Percentiles rank a stretch among this genome's conserved stretches.
Evolutionary conservation across 345 rosid species (phyloP).

Genomic region (Zanthoxylum bungeanum): DNA sequence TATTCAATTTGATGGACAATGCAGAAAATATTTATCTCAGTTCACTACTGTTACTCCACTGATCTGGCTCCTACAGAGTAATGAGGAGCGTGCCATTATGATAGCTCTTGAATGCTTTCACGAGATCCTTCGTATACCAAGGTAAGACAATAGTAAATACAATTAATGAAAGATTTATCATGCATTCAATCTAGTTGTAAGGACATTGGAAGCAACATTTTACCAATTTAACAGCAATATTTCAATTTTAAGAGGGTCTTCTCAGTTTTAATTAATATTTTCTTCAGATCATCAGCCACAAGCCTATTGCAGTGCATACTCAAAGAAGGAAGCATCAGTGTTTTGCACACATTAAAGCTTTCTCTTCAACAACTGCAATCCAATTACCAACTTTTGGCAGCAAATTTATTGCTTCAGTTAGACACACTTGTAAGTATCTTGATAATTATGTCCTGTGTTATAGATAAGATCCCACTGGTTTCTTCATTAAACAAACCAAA

Average conservation of each 20-base stretch:
- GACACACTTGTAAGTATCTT: conserved; percentile 48
- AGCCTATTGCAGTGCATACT: conserved; percentile 55
- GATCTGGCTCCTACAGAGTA: conserved; percentile 49
- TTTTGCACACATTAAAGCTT: conserved; percentile 40
- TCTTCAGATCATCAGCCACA: conserved; percentile 64
- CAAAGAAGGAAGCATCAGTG: conserved; percentile 50
- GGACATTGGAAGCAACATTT: not conserved
- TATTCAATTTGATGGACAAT: conserved; percentile 80
- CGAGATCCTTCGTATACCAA: conserved; percentile 69
- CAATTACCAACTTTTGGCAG: conserved; percentile 61
- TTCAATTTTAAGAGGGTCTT: not conserved
- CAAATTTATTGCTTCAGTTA: conserved; percentile 70
- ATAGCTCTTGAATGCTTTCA: conserved; percentile 72
- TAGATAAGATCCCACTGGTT: not conserved
- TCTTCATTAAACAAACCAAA: not conserved
- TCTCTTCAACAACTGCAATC: conserved; percentile 48
- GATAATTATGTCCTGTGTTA: not conserved
- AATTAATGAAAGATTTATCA: not conserved
- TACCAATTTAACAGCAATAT: not conserved
- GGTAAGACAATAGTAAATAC: conserved; percentile 37
- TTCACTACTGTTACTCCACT: conserved; percentile 61
- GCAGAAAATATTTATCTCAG: conserved; percentile 58
- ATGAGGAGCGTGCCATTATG: conserved; percentile 43
- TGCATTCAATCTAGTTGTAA: not conserved
- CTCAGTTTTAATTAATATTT: conserved; percentile 13